Evolutionary conservation across 768 basidiomycete species (phyloP), one percentile per base, ranked within the genome.

Genomic region (Tulasnella sp.): DNA sequence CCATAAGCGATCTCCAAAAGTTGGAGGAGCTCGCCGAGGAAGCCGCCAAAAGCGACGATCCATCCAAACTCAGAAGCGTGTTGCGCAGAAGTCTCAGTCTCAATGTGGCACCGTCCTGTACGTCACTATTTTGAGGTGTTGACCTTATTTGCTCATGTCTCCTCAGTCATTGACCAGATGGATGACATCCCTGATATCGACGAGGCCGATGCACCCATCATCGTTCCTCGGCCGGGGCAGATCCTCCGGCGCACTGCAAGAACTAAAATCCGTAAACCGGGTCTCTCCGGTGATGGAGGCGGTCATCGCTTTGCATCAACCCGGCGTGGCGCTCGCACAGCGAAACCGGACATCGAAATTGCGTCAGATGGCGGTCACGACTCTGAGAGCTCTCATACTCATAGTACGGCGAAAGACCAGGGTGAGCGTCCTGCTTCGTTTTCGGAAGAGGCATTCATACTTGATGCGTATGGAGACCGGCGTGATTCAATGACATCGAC

Each of bases 1-100:
- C 92, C 11, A 86, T 98, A 68, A 81, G 73, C 64, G 96, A 98
- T 69, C 73, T 98, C n/a, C 93, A 98, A 69, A 84, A 82, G 68
- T 74, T 99, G 58, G 96, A 99, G 69, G 80, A 86, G 66, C 72
- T 98, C 31, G 92, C 92, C 36, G 89, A 93, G 70, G 89, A 94
- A 67, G 89, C 88, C 0, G 83, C 83, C 32, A 75, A 74, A 64
- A 88, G 79, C 64, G 83, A 84, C 64, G 92, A 92, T 72, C 83
- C 88, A 17, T 78, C 82, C 45, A 81, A 76, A 67, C 79, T 92
- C 65, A 77, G 84, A 66, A 87, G 74, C 53, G 79, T 86, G 61
- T 73, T 93, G 65, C 77, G 86, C 67, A 79, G 91, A 64, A 93
- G 87, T 68, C 74, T 96, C 57, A 93, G 89, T 69, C 72, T 92